phyloP scores from a whole-genome alignment of 2,329 filamentous ascomycete genomes.

The Calonectria pseudoreteaudii region DNA sequence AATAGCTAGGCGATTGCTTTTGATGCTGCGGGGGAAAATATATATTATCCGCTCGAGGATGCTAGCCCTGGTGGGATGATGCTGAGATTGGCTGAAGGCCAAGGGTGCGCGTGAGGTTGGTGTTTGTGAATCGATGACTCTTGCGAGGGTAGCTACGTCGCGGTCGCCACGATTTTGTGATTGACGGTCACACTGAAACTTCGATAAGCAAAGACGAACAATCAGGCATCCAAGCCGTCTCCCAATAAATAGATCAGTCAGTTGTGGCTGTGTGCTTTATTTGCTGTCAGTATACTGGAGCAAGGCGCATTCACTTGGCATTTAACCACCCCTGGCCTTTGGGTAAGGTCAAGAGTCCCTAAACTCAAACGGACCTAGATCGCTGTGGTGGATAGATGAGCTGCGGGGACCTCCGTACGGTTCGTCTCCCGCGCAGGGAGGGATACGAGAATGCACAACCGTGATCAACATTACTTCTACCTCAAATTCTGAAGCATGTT shows the following conservation, averaged over 20 bases:
- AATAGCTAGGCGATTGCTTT: not conserved
- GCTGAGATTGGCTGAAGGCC: not conserved
- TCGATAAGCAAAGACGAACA: not conserved
- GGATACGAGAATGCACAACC: no score
- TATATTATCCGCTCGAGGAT: not conserved
- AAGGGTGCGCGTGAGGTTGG: not conserved
- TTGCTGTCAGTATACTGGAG: not conserved
- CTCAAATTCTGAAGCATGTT: no score
- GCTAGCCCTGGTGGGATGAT: not conserved
- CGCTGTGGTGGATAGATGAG: not conserved
- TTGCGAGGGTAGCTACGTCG: not conserved
- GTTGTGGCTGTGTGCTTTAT: not conserved
- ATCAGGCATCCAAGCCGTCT: not conserved
- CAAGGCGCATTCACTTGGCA: not conserved
- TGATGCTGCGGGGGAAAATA: not conserved
- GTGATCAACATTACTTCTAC: not conserved
- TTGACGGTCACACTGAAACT: not conserved
- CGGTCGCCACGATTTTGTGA: not conserved
- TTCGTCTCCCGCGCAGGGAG: not conserved
- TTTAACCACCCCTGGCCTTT: not conserved
- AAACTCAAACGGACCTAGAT: not conserved
- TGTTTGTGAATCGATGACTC: not conserved
- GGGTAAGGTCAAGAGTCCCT: not conserved
- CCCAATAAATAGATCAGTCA: not conserved
- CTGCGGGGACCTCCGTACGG: not conserved